Conservation (phyloP, 768 basidiomycete genomes). For the Rubroboletus pulcherrimus region DNA sequence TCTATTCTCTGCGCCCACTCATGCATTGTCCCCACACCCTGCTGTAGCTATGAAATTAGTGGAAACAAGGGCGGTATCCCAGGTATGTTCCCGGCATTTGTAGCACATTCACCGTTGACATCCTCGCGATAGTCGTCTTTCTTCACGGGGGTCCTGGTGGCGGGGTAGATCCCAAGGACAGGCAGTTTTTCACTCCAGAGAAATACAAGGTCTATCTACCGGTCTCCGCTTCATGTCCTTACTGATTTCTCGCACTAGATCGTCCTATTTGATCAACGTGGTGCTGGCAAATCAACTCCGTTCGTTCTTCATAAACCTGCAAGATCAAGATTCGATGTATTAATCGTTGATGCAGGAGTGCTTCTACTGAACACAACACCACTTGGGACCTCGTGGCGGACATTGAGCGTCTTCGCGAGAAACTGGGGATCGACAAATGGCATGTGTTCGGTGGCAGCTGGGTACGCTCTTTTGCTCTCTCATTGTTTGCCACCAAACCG, state of each 20-base stretch:
- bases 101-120: not conserved
- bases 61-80: slow-evolving; percentile 76
- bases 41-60: slow-evolving; percentile 69
- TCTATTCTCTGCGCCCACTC: not conserved
- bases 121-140: slow-evolving; percentile 57
- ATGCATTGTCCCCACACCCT: not conserved
- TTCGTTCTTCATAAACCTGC: slow-evolving; percentile 34
- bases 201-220: slow-evolving; percentile 66
- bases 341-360: slow-evolving; percentile 45
- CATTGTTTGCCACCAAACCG: not conserved
- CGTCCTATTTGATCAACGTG: slow-evolving; percentile 86
- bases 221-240: not conserved
- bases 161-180: slow-evolving; percentile 62
- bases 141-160: slow-evolving; percentile 86
- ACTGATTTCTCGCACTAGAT: slow-evolving; percentile 44
- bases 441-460: slow-evolving; percentile 94
- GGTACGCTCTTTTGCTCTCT: slow-evolving; percentile 43
- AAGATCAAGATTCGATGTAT: not conserved
- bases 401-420: slow-evolving; percentile 75
- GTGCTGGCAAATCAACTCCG: slow-evolving; percentile 84
- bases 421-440: slow-evolving; percentile 81
- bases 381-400: slow-evolving; percentile 94
- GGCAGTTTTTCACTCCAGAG: slow-evolving; percentile 76
- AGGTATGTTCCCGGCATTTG: slow-evolving; percentile 39
- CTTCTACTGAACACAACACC: slow-evolving; percentile 81